Evolutionary conservation across 805 yeast genomes (phyloP).

Genomic region (Candida manassasensis): DNA sequence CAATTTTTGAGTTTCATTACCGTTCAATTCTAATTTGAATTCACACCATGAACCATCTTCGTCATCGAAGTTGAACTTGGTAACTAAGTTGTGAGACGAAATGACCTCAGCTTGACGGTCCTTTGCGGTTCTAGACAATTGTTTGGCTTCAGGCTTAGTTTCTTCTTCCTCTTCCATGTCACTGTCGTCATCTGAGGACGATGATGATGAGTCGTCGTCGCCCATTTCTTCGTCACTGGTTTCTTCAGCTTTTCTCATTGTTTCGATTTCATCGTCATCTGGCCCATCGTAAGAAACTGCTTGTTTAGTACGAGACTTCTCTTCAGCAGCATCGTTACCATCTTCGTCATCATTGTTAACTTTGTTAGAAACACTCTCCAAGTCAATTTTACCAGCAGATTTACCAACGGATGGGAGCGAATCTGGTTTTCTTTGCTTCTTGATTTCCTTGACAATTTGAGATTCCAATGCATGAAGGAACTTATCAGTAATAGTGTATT

Average conservation of each 20-base stretch:
- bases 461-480: slow-evolving; percentile 71
- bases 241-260: slow-evolving; percentile 78
- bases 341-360: slow-evolving; percentile 36
- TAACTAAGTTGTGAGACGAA: slow-evolving; percentile 65
- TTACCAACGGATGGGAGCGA: slow-evolving; percentile 61
- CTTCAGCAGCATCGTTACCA: slow-evolving; percentile 59
- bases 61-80: slow-evolving; percentile 87
- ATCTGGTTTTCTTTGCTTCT: slow-evolving; percentile 66
- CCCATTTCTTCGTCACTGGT: slow-evolving; percentile 65
- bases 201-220: slow-evolving; percentile 28
- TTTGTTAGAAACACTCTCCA: slow-evolving; percentile 37
- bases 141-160: slow-evolving; percentile 13
- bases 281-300: slow-evolving; percentile 92
- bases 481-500: slow-evolving; percentile 54
- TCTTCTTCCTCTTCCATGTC: slow-evolving; percentile 29
- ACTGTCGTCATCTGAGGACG: slow-evolving; percentile 32
- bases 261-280: slow-evolving; percentile 91
- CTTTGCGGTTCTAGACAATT: slow-evolving; percentile 57
- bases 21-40: slow-evolving; percentile 76
- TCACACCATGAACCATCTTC: slow-evolving; percentile 87
- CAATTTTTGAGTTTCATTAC: slow-evolving; percentile 76
- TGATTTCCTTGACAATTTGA: slow-evolving; percentile 73
- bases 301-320: slow-evolving; percentile 65
- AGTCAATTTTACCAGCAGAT: slow-evolving; percentile 56
- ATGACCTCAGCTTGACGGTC: slow-evolving; percentile 84